Conservation (phyloP, 2,329 filamentous ascomycete species). For the Phialophora expanda region DNA sequence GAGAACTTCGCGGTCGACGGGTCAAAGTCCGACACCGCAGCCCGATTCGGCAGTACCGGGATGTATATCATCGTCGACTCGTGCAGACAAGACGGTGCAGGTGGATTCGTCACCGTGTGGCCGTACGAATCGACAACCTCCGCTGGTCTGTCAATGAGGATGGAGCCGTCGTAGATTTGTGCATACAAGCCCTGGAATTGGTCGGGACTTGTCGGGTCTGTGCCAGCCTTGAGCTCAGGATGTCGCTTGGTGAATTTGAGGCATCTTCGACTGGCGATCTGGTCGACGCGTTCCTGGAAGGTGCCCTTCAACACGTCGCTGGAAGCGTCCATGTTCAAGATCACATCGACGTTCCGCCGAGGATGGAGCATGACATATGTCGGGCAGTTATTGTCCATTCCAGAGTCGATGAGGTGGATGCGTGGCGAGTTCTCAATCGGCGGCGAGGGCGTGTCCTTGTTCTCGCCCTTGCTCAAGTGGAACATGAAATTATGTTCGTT, state of each 20-base stretch:
- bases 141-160: conserved; percentile 20
- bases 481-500: conserved; percentile 33
- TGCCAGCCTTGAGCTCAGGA: conserved; percentile 16
- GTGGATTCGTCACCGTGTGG: conserved; percentile 24
- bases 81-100: conserved; percentile 20
- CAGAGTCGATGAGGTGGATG: conserved; percentile 29
- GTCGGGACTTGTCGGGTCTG: conserved; percentile 16
- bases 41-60: conserved; percentile 29
- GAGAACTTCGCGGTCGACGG: conserved; percentile 32
- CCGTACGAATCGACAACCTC: conserved; percentile 30
- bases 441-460: conserved; percentile 14
- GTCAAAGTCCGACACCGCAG: conserved; percentile 26
- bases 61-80: conserved; percentile 31
- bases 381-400: conserved; percentile 35
- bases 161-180: conserved; percentile 28
- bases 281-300: conserved; percentile 31
- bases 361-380: conserved; percentile 31
- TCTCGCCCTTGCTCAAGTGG: conserved; percentile 20
- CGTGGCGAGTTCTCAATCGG: conserved; percentile 31
- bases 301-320: conserved; percentile 31
- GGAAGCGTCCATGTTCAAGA: conserved; percentile 33
- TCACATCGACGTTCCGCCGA: conserved; percentile 25
- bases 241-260: conserved; percentile 25
- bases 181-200: conserved; percentile 27
- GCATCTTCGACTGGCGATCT: conserved; percentile 25